Conservation (phyloP, 225 moss, liverwort and hornwort species). For the Rhytidiadelphus loreus region DNA sequence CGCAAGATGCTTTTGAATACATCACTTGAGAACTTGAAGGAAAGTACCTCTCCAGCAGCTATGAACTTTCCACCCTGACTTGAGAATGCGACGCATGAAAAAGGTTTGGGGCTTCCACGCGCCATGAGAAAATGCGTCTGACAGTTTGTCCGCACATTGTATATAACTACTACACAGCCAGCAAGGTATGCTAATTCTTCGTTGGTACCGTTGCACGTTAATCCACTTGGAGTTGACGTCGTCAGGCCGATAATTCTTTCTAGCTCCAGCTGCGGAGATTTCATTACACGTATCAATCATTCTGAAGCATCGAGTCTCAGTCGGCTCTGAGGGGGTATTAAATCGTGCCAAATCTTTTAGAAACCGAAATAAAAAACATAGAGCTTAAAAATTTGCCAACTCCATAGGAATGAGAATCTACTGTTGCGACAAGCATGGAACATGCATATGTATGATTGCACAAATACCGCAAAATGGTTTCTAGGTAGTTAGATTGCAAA, state of each 20-base stretch:
- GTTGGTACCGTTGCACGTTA: constrained; percentile 43
- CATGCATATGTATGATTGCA: not conserved
- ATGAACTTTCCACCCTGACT: constrained; percentile 53
- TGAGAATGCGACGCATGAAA: constrained; percentile 62
- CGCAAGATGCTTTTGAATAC: not conserved
- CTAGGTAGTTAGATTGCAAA: not conserved
- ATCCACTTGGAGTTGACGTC: constrained; percentile 36
- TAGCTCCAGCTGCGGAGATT: constrained; percentile 50
- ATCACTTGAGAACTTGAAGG: not conserved
- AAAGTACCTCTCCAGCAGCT: constrained; percentile 65
- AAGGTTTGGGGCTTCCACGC: constrained; percentile 40
- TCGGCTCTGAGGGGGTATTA: not conserved
- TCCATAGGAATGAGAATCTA: not conserved
- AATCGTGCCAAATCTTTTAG: not conserved
- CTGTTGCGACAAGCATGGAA: not conserved
- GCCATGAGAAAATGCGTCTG: constrained; percentile 50
- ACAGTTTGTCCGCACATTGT: constrained; percentile 50
- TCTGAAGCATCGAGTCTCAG: not conserved
- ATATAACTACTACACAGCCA: constrained; percentile 61
- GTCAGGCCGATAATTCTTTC: constrained; percentile 62
- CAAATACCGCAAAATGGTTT: not conserved
- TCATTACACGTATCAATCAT: not conserved
- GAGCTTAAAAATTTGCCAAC: not conserved
- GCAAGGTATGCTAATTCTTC: constrained; percentile 64
- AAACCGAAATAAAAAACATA: not conserved